phyloP scores from a whole-genome alignment of 345 rosid species.

The Barbarea vulgaris region DNA sequence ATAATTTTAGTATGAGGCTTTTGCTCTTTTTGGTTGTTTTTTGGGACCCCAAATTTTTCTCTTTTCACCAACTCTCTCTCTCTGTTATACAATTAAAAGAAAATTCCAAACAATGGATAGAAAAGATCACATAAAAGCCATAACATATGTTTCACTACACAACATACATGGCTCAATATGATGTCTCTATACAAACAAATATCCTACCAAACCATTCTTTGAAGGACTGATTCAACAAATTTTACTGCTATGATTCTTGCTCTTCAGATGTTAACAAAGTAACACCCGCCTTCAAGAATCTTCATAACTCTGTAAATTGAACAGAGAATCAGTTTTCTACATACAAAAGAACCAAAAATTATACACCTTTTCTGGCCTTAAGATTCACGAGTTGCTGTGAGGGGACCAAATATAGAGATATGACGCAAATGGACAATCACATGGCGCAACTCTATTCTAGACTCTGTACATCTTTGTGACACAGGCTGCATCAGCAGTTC shows the following conservation, averaged over 20 bases:
- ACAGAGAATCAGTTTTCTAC: neutral
- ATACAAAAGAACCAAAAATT: neutral
- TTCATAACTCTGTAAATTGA: conserved; percentile 11
- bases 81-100: neutral
- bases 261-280: conserved; percentile 7
- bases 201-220: neutral
- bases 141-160: neutral
- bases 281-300: conserved; percentile 1
- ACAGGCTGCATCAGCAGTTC: conserved; percentile 21
- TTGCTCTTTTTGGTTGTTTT: conserved; percentile 15
- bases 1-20: conserved; percentile 5
- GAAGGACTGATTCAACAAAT: neutral
- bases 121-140: conserved; percentile 18
- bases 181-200: neutral
- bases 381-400: conserved; percentile 11
- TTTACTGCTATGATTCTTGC: conserved; percentile 1
- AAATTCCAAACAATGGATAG: neutral
- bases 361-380: conserved; percentile 1
- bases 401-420: conserved; percentile 12
- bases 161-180: neutral
- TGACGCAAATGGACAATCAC: conserved; percentile 16
- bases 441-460: conserved; percentile 10
- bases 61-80: conserved; percentile 36
- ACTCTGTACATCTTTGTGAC: conserved; percentile 25
- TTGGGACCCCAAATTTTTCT: conserved; percentile 12